Conservation (phyloP, 2,329 filamentous ascomycete species). For the Arthrocladium fulminans region DNA sequence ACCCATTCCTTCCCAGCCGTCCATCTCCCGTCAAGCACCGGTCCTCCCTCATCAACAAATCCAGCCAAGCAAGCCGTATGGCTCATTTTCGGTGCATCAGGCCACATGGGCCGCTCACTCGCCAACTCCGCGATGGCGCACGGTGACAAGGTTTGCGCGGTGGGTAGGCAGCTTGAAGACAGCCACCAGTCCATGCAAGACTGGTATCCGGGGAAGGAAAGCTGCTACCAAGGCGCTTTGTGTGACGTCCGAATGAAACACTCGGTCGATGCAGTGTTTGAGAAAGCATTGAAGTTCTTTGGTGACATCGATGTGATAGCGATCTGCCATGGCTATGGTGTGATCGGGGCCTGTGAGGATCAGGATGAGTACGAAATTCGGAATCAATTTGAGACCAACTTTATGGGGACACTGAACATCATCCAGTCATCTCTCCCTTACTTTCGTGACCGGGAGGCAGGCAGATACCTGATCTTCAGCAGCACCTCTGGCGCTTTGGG, state of each 20-base stretch:
- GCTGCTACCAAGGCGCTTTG: conserved; percentile 64
- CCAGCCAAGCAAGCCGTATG: conserved; percentile 71
- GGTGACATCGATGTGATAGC: conserved; percentile 79
- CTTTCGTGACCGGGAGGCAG: conserved; percentile 65
- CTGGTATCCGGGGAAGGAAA: conserved; percentile 47
- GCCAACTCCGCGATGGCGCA: conserved; percentile 72
- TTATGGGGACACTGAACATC: conserved; percentile 90
- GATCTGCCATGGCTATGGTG: conserved; percentile 90
- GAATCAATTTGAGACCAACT: conserved; percentile 96
- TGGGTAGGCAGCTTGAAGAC: conserved; percentile 74
- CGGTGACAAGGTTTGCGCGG: conserved; percentile 75
- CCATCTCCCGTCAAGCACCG: conserved; percentile 71
- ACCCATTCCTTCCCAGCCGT: conserved; percentile 31
- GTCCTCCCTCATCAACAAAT: conserved; percentile 65
- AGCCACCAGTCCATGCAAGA: conserved; percentile 61
- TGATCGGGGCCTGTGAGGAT: conserved; percentile 92
- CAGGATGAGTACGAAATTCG: conserved; percentile 91
- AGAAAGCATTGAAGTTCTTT: conserved; percentile 63
- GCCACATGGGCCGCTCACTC: conserved; percentile 87
- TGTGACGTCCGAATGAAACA: conserved; percentile 81
- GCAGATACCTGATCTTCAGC: conserved; percentile 89
- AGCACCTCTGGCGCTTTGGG: conserved; percentile 87
- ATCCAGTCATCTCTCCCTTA: conserved; percentile 81
- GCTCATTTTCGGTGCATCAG: conserved; percentile 94
- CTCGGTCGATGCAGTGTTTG: conserved; percentile 64